phyloP scores from a whole-genome alignment of 495 filamentous ascomycete genomes.

The Penicillium cataractarum region DNA sequence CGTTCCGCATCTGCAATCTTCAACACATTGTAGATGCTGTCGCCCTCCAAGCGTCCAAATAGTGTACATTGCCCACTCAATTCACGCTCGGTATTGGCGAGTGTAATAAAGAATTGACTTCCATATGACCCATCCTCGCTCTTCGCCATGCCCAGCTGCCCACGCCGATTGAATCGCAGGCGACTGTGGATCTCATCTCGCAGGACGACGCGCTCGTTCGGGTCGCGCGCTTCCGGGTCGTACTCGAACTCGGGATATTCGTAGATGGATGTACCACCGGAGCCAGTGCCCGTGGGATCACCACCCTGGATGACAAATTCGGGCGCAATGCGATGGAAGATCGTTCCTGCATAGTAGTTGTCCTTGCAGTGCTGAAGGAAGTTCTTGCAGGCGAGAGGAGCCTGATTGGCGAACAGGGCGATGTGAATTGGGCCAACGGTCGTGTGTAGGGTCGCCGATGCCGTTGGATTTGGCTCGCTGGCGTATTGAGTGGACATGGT shows the following conservation, averaged over 20 bases:
- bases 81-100: conserved; percentile 78
- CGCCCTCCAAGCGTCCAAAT: conserved; percentile 90
- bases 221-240: conserved; percentile 62
- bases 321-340: conserved; percentile 91
- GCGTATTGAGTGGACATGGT: conserved; percentile 88
- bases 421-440: conserved; percentile 85
- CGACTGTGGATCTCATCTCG: conserved; percentile 91
- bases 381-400: conserved; percentile 87
- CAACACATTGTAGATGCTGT: conserved; percentile 93
- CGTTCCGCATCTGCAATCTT: conserved; percentile 89
- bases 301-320: conserved; percentile 95
- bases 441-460: conserved; percentile 86
- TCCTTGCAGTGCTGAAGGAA: conserved; percentile 95
- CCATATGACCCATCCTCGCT: conserved; percentile 75
- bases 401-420: conserved; percentile 92
- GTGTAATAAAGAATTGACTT: conserved; percentile 96
- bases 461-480: conserved; percentile 90
- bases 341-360: conserved; percentile 88
- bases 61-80: conserved; percentile 88
- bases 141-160: conserved; percentile 87
- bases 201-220: conserved; percentile 65
- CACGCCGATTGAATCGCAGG: conserved; percentile 89
- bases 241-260: conserved; percentile 78
- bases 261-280: conserved; percentile 90
- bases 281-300: conserved; percentile 89